A percentile compares a stretch with the other conserved stretches of the same genome.
Evolutionary conservation across 1,284 basidiomycete genomes (phyloP).

Genomic region (Malassezia arunalokei): DNA sequence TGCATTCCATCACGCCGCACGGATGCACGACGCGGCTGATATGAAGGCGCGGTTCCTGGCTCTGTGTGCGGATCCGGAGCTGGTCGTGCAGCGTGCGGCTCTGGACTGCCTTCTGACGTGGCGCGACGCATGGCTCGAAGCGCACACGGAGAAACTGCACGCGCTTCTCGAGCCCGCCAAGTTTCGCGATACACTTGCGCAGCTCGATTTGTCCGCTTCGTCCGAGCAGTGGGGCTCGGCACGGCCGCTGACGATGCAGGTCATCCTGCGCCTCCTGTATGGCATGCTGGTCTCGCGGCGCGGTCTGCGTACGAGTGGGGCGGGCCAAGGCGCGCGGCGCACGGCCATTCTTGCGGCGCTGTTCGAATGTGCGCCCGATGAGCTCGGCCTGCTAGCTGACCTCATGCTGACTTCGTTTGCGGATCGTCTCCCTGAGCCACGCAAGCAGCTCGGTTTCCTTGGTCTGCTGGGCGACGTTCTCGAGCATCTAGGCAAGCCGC

Average conservation of each 20-base stretch:
- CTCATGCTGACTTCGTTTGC: slow-evolving; percentile 76
- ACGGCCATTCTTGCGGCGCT: slow-evolving; percentile 65
- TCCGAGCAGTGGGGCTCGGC: slow-evolving; percentile 55
- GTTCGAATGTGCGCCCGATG: slow-evolving; percentile 59
- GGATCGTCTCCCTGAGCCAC: slow-evolving; percentile 25
- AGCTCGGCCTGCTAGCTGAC: slow-evolving; percentile 67
- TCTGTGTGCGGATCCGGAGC: slow-evolving; percentile 76
- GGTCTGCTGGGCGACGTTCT: slow-evolving; percentile 38
- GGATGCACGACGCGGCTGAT: slow-evolving; percentile 59
- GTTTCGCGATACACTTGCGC: slow-evolving; percentile 75
- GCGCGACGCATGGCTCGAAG: slow-evolving; percentile 59
- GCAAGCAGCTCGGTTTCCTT: slow-evolving; percentile 47
- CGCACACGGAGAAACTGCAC: slow-evolving; percentile 60
- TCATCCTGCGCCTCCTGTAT: slow-evolving; percentile 68
- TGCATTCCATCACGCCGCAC: slow-evolving; percentile 82
- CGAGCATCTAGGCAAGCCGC: slow-evolving; percentile 29
- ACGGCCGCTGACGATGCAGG: slow-evolving; percentile 61
- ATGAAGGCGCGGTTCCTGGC: slow-evolving; percentile 60
- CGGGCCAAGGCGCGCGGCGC: slow-evolving; percentile 54
- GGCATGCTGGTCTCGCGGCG: slow-evolving; percentile 76
- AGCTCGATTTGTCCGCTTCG: slow-evolving; percentile 49
- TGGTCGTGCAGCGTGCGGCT: slow-evolving; percentile 62
- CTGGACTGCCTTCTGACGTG: slow-evolving; percentile 73
- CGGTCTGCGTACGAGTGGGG: slow-evolving; percentile 55
- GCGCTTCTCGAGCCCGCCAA: slow-evolving; percentile 69